These are phyloP conservation scores for Ceratocystis cubensis DNA, from an alignment of 2,329 filamentous ascomycete species.

Conservation along the genomic window DNA sequence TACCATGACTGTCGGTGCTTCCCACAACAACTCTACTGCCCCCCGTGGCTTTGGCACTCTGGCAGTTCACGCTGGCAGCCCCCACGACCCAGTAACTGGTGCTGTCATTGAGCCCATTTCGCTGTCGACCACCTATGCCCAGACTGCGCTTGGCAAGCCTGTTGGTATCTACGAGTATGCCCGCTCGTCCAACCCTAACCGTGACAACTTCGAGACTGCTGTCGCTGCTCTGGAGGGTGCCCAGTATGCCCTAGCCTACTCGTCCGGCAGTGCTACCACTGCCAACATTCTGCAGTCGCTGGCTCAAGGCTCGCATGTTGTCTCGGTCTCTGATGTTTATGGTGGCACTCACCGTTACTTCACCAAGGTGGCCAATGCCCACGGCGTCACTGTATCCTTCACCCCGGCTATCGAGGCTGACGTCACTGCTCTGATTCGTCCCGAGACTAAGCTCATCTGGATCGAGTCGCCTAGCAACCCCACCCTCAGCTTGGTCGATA, in stretches of 20 bases:
- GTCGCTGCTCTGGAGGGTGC: constrained; percentile 88
- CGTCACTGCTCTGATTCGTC: constrained; percentile 69
- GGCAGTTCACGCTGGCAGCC: constrained; percentile 85
- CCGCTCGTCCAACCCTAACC: constrained; percentile 85
- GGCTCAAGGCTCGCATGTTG: constrained; percentile 79
- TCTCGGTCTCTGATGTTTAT: constrained; percentile 95
- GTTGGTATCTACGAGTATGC: constrained; percentile 88
- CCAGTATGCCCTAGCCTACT: constrained; percentile 84
- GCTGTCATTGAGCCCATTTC: constrained; percentile 96
- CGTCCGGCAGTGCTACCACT: constrained; percentile 85
- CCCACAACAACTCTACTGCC: constrained; percentile 41
- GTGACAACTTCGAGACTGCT: constrained; percentile 83
- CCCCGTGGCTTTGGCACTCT: constrained; percentile 78
- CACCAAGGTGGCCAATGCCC: constrained; percentile 89
- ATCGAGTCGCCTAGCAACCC: constrained; percentile 94
- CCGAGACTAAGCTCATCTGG: constrained; percentile 90
- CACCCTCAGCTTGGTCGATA: constrained; percentile 84
- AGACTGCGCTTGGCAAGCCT: constrained; percentile 74
- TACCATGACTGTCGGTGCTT: constrained; percentile 18
- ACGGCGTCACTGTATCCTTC: constrained; percentile 90
- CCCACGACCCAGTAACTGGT: constrained; percentile 80
- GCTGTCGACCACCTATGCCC: constrained; percentile 91
- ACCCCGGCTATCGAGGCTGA: constrained; percentile 85
- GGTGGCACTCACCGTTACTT: constrained; percentile 98
- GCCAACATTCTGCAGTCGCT: constrained; percentile 88